A percentile compares a stretch with the other conserved stretches of the same genome.
Conservation (phyloP, 768 basidiomycete genomes). For the Termitomyces sp. region DNA sequence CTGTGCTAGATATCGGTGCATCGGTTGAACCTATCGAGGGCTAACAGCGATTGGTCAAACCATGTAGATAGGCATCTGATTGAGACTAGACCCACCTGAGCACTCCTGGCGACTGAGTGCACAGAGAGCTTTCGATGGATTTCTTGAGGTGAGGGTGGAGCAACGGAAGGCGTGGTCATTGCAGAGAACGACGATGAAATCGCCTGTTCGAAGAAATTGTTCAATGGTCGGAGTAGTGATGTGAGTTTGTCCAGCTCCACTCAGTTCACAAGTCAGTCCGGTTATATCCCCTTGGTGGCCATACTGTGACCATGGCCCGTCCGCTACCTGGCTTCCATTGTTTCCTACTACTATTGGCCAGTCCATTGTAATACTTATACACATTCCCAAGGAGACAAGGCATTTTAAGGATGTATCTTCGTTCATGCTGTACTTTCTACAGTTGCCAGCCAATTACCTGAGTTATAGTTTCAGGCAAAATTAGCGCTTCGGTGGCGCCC, state of each 20-base stretch:
- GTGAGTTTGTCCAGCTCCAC: background rate
- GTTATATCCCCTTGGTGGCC: constrained; percentile 3
- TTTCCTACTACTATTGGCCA: background rate
- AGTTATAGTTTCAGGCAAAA: background rate
- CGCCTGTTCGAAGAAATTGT: background rate
- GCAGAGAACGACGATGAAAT: constrained; percentile 26
- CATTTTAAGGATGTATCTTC: too few relatives aligned
- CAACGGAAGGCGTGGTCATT: constrained; percentile 20
- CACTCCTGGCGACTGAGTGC: constrained; percentile 51
- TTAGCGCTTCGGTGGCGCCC: background rate
- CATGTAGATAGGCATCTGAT: constrained; percentile 9
- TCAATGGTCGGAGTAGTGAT: constrained; percentile 2
- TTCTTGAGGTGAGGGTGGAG: constrained; percentile 83
- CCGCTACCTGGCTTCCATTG: background rate
- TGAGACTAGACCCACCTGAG: constrained; percentile 31
- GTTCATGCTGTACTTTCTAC: background rate
- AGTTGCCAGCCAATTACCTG: background rate
- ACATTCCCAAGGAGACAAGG: background rate
- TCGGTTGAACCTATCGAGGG: constrained; percentile 15
- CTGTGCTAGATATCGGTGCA: constrained; percentile 57
- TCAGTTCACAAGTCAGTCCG: constrained; percentile 7
- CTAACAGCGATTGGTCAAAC: constrained; percentile 9
- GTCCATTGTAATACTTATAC: background rate
- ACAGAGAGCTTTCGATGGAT: constrained; percentile 81
- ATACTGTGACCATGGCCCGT: background rate